These are phyloP conservation scores for Verticillium nubilum DNA, from an alignment of 2,329 filamentous ascomycete genomes.

Conservation along the genomic window DNA sequence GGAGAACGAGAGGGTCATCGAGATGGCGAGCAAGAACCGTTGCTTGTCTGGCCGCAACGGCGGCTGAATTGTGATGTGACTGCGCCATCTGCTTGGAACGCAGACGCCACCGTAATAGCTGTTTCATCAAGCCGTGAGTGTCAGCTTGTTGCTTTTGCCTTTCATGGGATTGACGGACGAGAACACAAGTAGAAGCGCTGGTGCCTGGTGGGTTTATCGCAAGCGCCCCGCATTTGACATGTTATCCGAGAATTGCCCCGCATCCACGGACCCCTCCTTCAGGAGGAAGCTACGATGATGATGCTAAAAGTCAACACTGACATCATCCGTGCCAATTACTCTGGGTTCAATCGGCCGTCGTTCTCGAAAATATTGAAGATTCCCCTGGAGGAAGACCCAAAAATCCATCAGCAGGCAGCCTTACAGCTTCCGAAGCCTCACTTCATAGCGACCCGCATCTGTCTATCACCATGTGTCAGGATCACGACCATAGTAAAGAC, in stretches of 20 bases:
- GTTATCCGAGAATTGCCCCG: not conserved
- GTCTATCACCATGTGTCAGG: constrained; percentile 5
- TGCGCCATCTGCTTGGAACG: not conserved
- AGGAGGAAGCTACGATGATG: not conserved
- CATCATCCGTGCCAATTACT: not conserved
- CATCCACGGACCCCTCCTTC: not conserved
- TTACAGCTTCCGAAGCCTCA: no score
- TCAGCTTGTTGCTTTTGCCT: not conserved
- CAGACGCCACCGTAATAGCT: not conserved
- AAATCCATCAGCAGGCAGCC: no score
- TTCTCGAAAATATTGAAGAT: not conserved
- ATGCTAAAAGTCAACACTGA: not conserved
- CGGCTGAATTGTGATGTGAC: not conserved
- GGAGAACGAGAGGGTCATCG: not conserved
- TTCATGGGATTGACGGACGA: no score
- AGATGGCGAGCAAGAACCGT: not conserved
- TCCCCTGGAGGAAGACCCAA: not conserved
- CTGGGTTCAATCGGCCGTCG: not conserved
- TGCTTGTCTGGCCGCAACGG: not conserved
- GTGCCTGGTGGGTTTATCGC: no score
- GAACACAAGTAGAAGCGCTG: no score
- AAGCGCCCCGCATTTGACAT: not conserved
- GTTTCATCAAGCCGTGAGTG: not conserved
- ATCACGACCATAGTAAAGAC: not conserved
- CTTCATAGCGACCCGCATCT: no score